A percentile compares a stretch with the other conserved stretches of the same genome.
Evolutionary conservation across 352 stramenopile genomes (phyloP).

Genomic region (Bremia lactucae): DNA sequence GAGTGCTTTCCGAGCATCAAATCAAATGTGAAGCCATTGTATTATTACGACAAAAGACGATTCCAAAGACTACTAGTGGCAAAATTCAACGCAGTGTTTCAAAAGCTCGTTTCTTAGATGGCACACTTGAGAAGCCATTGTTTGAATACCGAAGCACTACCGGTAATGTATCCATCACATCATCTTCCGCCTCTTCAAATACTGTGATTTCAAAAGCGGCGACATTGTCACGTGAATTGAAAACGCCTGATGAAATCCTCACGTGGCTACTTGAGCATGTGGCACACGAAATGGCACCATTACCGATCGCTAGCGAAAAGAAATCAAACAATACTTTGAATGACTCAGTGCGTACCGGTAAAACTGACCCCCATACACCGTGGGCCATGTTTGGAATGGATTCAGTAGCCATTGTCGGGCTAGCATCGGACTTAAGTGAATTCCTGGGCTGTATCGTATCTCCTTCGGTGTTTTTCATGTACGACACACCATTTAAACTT

Average conservation of each 20-base stretch:
- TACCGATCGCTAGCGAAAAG: conserved; percentile 1
- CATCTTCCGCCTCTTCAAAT: conserved; percentile 10
- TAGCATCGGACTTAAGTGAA: conserved; percentile 53
- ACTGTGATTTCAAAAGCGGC: not conserved
- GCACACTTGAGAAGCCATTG: conserved; percentile 35
- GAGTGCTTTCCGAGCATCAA: conserved; percentile 56
- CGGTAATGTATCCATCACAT: no score
- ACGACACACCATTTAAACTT: conserved; percentile 49
- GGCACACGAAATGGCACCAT: conserved; percentile 34
- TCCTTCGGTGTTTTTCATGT: conserved; percentile 62
- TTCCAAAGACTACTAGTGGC: conserved; percentile 77
- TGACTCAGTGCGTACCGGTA: conserved; percentile 5
- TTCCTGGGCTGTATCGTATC: conserved; percentile 58
- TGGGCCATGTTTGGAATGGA: conserved; percentile 59
- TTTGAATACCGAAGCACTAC: conserved; percentile 43
- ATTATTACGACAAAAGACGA: conserved; percentile 54
- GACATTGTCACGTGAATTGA: conserved; percentile 25
- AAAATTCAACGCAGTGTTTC: conserved; percentile 73
- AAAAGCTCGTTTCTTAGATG: conserved; percentile 44
- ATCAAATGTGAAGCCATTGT: conserved; percentile 64
- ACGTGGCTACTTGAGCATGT: conserved; percentile 58
- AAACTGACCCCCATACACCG: conserved; percentile 44
- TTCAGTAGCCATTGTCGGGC: conserved; percentile 52
- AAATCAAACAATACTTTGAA: conserved; percentile 6
- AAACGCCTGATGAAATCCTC: conserved; percentile 60